phyloP scores from a whole-genome alignment of 2,329 filamentous ascomycete species.

The Penicillium sp. region DNA sequence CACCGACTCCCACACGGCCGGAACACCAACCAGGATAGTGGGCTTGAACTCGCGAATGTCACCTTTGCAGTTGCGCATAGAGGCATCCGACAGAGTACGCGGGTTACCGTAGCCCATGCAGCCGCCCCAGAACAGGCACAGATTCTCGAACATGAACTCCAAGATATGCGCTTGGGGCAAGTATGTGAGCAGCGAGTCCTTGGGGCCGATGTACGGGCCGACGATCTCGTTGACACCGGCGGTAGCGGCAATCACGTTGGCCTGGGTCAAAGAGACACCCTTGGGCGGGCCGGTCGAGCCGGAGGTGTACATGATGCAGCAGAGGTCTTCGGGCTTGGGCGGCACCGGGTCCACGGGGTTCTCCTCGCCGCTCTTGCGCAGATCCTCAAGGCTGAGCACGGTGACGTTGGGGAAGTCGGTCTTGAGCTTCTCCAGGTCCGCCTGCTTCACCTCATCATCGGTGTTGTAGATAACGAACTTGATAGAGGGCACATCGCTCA shows the following conservation, averaged over 20 bases:
- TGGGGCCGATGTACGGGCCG: slow-evolving; percentile 71
- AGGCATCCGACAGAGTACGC: slow-evolving; percentile 80
- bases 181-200: slow-evolving; percentile 82
- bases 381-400: slow-evolving; percentile 56
- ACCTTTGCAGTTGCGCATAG: slow-evolving; percentile 84
- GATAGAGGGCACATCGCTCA: slow-evolving; percentile 56
- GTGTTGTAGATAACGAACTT: slow-evolving; percentile 60
- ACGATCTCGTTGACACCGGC: slow-evolving; percentile 79
- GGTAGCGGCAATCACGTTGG: slow-evolving; percentile 74
- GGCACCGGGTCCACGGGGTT: slow-evolving; percentile 70
- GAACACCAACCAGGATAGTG: slow-evolving; percentile 88
- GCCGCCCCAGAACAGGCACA: slow-evolving; percentile 83
- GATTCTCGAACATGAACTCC: slow-evolving; percentile 93
- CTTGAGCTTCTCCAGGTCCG: slow-evolving; percentile 55
- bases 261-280: slow-evolving; percentile 80
- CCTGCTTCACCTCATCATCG: slow-evolving; percentile 51
- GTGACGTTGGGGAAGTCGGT: slow-evolving; percentile 53
- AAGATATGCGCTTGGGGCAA: slow-evolving; percentile 94
- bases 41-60: slow-evolving; percentile 92
- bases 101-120: slow-evolving; percentile 92
- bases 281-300: slow-evolving; percentile 88
- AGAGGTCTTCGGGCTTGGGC: slow-evolving; percentile 72
- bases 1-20: slow-evolving; percentile 94
- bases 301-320: slow-evolving; percentile 80
- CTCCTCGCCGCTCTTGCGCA: slow-evolving; percentile 57